Evolutionary conservation across 2,329 filamentous ascomycete species (phyloP), one percentile per base, ranked within the genome.

Genomic region (Stachybotrys elegans): DNA sequence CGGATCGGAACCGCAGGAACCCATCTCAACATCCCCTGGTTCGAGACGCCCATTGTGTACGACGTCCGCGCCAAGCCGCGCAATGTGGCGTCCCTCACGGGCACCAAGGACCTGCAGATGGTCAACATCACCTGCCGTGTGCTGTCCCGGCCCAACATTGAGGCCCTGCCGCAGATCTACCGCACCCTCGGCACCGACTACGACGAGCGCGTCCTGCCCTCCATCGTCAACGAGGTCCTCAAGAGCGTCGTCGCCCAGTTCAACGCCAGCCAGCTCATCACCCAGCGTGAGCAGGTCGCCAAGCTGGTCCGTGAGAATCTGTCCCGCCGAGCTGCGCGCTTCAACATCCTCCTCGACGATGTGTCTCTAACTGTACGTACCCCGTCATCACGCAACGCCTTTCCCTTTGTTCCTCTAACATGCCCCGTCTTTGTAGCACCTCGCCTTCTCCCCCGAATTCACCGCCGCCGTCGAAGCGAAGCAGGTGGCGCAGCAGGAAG

Each of bases 91-190:
- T 97, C 93, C 54, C 81, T 98, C 54, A 98, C 93, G 48, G 93
- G 93, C 57, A 98, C 93, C 62, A 98, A 98, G 78, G 93, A 98
- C 71, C 74, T 98, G 70, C 93, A 98, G 76, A 98, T 98, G 93
- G 93, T 97, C 64, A 98, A 98, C 80, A 97, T 98, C 66, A 98
- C 92, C 62, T 98, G 93, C 71, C 92, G 93, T 88, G 93, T 98
- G 47, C 87, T 98, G 43, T 96, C 92, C 47, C 79, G 90, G 57
- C 93, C 93, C 45, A 83, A 90, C 46, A 75, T 98, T 60, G 83
- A 88, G 53, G 87, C 91, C 23, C 81, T 98, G 34, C 93, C 93
- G 16, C 89, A 95, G 71, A 98, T 98, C 61, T 98, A 97, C 78
- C 81, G 93, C 54, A 98, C 93, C 1, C 79, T 98, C 27, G 93